A percentile compares a stretch with the other conserved stretches of the same genome.
Conservation (phyloP, 2,329 filamentous ascomycete genomes). For the Venturia nashicola region DNA sequence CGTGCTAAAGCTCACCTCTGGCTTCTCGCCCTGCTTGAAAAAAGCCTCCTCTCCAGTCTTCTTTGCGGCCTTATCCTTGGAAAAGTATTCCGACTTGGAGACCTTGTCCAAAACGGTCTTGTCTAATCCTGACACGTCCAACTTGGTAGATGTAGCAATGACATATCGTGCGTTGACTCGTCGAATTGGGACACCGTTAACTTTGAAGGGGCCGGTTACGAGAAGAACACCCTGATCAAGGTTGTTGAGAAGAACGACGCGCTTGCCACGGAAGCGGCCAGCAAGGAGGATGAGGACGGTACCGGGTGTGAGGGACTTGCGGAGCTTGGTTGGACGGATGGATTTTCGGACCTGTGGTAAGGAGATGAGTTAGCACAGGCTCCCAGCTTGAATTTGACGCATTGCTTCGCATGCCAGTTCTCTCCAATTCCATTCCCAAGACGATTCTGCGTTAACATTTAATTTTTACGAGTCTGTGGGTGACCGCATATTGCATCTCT, state of each 20-base stretch:
- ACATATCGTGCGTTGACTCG: conserved; percentile 87
- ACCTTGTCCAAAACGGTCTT: conserved; percentile 63
- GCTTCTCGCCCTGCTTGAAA: conserved; percentile 98
- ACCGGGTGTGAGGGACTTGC: conserved; percentile 82
- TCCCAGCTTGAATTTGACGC: not conserved
- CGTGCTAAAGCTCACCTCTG: conserved; percentile 55
- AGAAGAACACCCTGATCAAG: conserved; percentile 94
- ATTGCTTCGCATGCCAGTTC: not conserved
- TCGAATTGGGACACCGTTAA: conserved; percentile 97
- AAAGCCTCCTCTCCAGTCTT: conserved; percentile 97
- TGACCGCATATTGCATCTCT: not conserved
- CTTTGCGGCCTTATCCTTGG: conserved; percentile 85
- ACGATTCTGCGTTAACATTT: not conserved
- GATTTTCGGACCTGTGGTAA: conserved; percentile 83
- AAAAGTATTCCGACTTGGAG: conserved; percentile 77
- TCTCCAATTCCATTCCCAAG: not conserved
- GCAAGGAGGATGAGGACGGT: conserved; percentile 98
- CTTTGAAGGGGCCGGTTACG: conserved; percentile 99
- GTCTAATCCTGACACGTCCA: conserved; percentile 78
- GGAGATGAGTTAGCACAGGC: not conserved
- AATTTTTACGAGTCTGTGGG: conserved; percentile 3
- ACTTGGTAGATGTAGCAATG: conserved; percentile 77
- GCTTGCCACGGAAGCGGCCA: conserved; percentile 99
- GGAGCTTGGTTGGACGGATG: conserved; percentile 74
- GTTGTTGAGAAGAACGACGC: conserved; percentile 95